Base-by-base conservation (phyloP, 441 rosid species). In the Populus hybrid region DNA sequence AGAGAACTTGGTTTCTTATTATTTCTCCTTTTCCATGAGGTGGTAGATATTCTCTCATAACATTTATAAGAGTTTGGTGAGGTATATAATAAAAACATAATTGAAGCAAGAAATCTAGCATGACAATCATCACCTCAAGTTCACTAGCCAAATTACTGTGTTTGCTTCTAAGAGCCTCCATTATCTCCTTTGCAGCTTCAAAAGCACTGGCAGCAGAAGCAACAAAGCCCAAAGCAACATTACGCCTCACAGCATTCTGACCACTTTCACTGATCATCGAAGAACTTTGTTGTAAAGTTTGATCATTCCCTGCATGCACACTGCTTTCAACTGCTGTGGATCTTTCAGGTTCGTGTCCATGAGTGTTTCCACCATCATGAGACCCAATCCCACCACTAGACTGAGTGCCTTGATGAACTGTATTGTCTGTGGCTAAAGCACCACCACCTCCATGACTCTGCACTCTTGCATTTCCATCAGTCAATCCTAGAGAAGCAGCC, bases 131-230 rank as follows among this genome's bases (percentile, higher is more conserved):
- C 83, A 94, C 99, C 98, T 96, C 99, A 76, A 96, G 97, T 81
- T 96, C 98, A 81, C 93, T 79, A 65, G 99, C 99, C 89, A 97
- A 86, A 86, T 97, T 97, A 78, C 88, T 82, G 79, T 97, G 98
- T 89, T 94, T 94, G 93, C 97, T 92, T 88, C 98, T 89, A 66
- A 97, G 91, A 73, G 97, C 83, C 89, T 94, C 99, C 98, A 94
- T 97, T 76, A 97, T 90, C 85, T 97, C 98, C 84, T 93, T 94
- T n/a, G 98, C 99, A 73, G 98, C 91, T 76, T 94, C 97, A 88
- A 94, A 97, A 80, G 98, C 98, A 85, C 88, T 85, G 67, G 89
- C 89, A 82, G 98, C 96, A 85, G 94, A 90, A 75, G 93, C 94
- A 72, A 86, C 94, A 84, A 89, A 66, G 72, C 89, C 89, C 40